These are phyloP conservation scores for Backusella tarrabulga DNA, from an alignment of 192 early-diverging fungal species.

Conservation along the genomic window DNA sequence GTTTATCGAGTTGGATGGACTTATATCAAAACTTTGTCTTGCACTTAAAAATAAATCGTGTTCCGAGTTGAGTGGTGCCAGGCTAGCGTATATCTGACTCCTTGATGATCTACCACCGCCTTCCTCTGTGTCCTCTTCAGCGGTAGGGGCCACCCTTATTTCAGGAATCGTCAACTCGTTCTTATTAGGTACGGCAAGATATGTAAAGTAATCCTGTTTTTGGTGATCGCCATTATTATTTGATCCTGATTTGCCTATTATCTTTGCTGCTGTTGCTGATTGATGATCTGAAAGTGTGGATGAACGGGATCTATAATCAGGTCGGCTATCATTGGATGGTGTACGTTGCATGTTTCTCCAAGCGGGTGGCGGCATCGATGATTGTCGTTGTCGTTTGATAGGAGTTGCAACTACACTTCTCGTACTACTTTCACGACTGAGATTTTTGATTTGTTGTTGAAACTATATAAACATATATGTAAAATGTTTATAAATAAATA, in stretches of 20 bases:
- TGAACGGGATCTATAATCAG: neutral
- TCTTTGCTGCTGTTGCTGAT: neutral
- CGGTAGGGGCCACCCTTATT: conserved; percentile 8
- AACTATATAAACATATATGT: neutral
- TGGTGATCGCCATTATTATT: neutral
- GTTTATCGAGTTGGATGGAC: neutral
- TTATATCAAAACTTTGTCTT: neutral
- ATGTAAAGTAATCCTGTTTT: conserved; percentile 6
- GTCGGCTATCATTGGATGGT: neutral
- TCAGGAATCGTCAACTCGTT: conserved; percentile 3
- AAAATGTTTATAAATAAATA: neutral
- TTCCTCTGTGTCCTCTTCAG: neutral
- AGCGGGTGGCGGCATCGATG: conserved; percentile 8
- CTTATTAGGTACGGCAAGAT: neutral
- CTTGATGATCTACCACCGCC: neutral
- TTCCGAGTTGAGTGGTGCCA: neutral
- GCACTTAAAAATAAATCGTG: neutral
- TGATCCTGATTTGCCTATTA: neutral
- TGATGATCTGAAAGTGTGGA: neutral
- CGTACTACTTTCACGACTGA: conserved; percentile 15
- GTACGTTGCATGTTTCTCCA: neutral
- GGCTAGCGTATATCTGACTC: neutral
- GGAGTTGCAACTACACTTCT: neutral
- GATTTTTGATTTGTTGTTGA: conserved; percentile 19
- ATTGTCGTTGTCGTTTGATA: neutral